These are phyloP conservation scores for Candida tetrigidarum DNA, from an alignment of 1,139 yeast genomes.

Conservation along the genomic window DNA sequence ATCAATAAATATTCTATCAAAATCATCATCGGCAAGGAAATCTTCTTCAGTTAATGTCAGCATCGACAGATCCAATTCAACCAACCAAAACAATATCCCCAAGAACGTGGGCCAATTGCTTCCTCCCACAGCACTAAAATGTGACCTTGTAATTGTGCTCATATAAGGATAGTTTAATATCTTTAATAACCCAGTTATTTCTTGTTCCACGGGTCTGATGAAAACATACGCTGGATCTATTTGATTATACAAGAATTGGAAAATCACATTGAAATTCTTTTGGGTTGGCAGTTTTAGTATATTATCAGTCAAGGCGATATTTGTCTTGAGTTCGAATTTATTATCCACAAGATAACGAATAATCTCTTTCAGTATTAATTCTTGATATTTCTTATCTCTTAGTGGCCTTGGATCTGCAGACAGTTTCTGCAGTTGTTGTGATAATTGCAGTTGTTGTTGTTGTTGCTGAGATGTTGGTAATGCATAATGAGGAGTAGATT, in stretches of 20 bases:
- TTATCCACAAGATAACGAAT: slow-evolving; percentile 64
- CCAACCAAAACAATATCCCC: slow-evolving; percentile 83
- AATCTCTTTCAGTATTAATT: slow-evolving; percentile 64
- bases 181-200: slow-evolving; percentile 70
- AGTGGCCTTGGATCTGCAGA: slow-evolving; percentile 73
- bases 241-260: slow-evolving; percentile 76
- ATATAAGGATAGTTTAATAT: slow-evolving; percentile 77
- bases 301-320: slow-evolving; percentile 67
- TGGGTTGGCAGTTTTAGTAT: slow-evolving; percentile 83
- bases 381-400: slow-evolving; percentile 71
- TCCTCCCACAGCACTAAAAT: slow-evolving; percentile 91
- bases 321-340: slow-evolving; percentile 75
- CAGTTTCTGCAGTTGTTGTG: slow-evolving; percentile 12
- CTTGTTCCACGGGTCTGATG: slow-evolving; percentile 66
- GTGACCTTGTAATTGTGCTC: slow-evolving; percentile 80
- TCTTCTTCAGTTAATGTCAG: slow-evolving; percentile 36
- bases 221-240: slow-evolving; percentile 83
- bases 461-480: slow-evolving; percentile 11
- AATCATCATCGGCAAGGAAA: slow-evolving; percentile 39
- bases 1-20: slow-evolving; percentile 65
- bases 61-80: slow-evolving; percentile 56
- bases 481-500: slow-evolving; percentile 11
- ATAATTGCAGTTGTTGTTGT: too few relatives aligned
- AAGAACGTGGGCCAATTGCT: slow-evolving; percentile 85
- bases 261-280: slow-evolving; percentile 77